Percentiles rank a stretch among this genome's conserved stretches.
phyloP scores from a whole-genome alignment of 345 rosid genomes.

The Eucalyptus polyanthemos region DNA sequence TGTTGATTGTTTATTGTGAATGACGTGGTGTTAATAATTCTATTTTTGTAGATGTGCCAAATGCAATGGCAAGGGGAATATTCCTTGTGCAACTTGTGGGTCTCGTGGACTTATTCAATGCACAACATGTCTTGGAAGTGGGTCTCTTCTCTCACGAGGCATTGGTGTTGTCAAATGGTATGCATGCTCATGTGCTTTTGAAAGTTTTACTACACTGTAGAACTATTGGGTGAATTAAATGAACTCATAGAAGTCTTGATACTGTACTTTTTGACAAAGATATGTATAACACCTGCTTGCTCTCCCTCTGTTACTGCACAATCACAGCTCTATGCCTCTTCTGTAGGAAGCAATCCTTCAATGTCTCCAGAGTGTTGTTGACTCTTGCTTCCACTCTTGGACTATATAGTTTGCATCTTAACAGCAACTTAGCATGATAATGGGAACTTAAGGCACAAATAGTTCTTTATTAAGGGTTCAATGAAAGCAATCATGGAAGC shows the following conservation, averaged over 20 bases:
- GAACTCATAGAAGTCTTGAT: background rate
- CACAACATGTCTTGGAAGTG: slow-evolving; percentile 42
- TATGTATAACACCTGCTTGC: background rate
- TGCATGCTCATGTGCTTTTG: background rate
- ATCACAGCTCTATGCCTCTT: background rate
- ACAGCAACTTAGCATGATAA: background rate
- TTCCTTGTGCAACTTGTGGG: slow-evolving; percentile 71
- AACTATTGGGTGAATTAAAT: background rate
- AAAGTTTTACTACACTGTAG: background rate
- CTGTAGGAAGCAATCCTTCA: background rate
- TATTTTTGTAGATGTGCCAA: slow-evolving; percentile 38
- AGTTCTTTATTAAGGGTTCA: background rate
- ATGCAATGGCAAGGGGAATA: slow-evolving; percentile 77
- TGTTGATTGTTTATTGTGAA: background rate
- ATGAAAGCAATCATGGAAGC: background rate
- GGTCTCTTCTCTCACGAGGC: slow-evolving; percentile 56
- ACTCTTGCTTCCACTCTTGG: background rate
- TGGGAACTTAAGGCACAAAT: background rate
- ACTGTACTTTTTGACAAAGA: background rate
- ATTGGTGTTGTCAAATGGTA: slow-evolving; percentile 72
- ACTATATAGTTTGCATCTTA: background rate
- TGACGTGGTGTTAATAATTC: background rate
- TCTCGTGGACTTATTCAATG: slow-evolving; percentile 84
- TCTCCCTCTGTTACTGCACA: background rate
- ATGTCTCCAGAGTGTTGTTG: background rate